Conservation (phyloP, 1,139 yeast genomes). For the Meyerozyma guilliermondii region DNA sequence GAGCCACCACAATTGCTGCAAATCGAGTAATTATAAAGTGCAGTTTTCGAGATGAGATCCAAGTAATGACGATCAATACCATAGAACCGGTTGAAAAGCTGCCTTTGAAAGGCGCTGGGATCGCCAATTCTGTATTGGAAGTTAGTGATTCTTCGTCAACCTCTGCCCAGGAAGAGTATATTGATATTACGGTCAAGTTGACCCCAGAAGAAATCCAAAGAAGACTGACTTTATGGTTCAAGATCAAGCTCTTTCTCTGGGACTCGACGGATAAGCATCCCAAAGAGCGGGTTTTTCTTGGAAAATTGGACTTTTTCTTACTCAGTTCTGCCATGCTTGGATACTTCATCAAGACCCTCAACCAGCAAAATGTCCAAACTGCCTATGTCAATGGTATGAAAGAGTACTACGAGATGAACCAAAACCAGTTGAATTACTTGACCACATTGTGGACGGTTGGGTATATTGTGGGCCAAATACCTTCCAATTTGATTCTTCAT, state of each 20-base stretch:
- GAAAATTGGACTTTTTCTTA: conserved; percentile 42
- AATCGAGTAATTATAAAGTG: background rate
- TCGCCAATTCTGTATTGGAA: background rate
- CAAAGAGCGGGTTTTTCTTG: conserved; percentile 33
- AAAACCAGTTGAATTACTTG: conserved; percentile 51
- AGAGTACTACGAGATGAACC: conserved; percentile 45
- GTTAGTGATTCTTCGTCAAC: background rate
- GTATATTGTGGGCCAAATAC: conserved; percentile 55
- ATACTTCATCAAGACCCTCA: conserved; percentile 34
- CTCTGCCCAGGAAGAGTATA: conserved; percentile 12
- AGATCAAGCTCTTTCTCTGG: conserved; percentile 34
- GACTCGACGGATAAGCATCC: conserved; percentile 48
- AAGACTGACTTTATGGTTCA: conserved; percentile 21
- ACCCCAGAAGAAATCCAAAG: conserved; percentile 25
- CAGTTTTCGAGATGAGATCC: background rate
- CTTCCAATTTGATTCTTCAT: conserved; percentile 50
- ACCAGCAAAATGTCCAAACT: conserved; percentile 42
- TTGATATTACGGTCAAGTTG: conserved; percentile 24
- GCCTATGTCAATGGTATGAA: conserved; percentile 64
- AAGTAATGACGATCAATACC: background rate
- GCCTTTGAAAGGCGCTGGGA: background rate
- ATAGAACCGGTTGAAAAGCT: background rate
- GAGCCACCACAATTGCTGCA: conserved; percentile 3
- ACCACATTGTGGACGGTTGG: conserved; percentile 55
- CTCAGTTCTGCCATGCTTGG: conserved; percentile 42